Evolutionary conservation across 148 eudicot species (phyloP).

Genomic region (Fagopyrum homotropicum): DNA sequence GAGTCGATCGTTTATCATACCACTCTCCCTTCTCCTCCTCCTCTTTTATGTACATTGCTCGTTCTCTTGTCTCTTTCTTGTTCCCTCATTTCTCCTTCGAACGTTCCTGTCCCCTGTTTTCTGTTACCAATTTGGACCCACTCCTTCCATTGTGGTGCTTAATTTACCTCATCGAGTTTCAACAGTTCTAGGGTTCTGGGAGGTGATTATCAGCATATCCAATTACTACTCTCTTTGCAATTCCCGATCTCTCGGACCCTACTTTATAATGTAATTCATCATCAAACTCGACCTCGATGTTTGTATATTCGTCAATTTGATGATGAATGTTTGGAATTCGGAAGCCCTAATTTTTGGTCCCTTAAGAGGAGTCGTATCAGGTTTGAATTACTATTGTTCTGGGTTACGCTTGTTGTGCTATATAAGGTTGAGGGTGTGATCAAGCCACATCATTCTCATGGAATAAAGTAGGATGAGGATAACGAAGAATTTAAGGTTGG

Average conservation of each 20-base stretch:
- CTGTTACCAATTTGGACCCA: slow-evolving; percentile 8
- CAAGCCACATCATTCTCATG: neutral
- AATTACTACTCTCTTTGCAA: neutral
- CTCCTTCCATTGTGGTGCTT: neutral
- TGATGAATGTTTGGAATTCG: neutral
- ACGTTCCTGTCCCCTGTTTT: too few species aligned
- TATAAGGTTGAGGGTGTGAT: neutral
- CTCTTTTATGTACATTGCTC: too few species aligned
- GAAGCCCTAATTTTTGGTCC: slow-evolving; percentile 1
- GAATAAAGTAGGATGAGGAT: slow-evolving; percentile 12
- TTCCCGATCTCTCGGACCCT: neutral
- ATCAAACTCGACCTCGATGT: neutral
- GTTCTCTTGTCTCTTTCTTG: too few species aligned
- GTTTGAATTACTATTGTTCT: neutral
- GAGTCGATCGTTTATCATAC: too few species aligned
- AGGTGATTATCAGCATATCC: neutral
- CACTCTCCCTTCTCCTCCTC: too few species aligned
- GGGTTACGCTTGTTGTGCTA: neutral
- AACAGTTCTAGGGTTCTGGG: neutral
- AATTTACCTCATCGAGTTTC: neutral
- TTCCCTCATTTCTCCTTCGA: too few species aligned
- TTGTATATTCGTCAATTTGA: neutral
- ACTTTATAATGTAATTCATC: neutral
- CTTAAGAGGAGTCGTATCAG: neutral
- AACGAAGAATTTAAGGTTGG: too few species aligned